These are phyloP conservation scores for Collybia mongolica DNA, from an alignment of 768 basidiomycete genomes.

Conservation along the genomic window DNA sequence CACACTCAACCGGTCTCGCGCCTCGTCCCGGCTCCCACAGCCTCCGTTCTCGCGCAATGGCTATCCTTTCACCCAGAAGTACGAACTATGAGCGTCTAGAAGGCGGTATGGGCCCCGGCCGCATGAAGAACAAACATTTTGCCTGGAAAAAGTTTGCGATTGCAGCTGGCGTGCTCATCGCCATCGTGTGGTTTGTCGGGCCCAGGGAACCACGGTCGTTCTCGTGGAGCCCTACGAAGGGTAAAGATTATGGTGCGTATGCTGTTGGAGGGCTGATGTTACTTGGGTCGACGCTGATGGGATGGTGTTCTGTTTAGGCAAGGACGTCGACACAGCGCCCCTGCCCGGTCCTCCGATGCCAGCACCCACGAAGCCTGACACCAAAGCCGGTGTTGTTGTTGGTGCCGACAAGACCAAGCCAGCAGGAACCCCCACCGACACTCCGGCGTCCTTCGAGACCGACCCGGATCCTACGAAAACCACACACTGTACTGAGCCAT, in stretches of 20 bases:
- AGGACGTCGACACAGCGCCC: neutral
- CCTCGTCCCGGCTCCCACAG: neutral
- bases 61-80: conserved; percentile 32
- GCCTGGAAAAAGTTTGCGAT: conserved; percentile 71
- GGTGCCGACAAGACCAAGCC: conserved; percentile 10
- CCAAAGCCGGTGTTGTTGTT: neutral
- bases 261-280: neutral
- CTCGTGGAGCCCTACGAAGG: conserved; percentile 9
- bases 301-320: neutral
- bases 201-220: conserved; percentile 35
- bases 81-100: conserved; percentile 61
- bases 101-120: conserved; percentile 53
- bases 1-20: neutral
- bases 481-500: conserved; percentile 63
- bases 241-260: neutral
- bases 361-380: conserved; percentile 2
- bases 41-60: conserved; percentile 8
- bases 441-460: conserved; percentile 60
- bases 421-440: conserved; percentile 11
- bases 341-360: conserved; percentile 6
- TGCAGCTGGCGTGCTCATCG: conserved; percentile 53
- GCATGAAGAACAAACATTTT: conserved; percentile 28
- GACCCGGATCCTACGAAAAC: conserved; percentile 77
- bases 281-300: too few species aligned
- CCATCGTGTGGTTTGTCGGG: conserved; percentile 66